phyloP scores from a whole-genome alignment of 352 stramenopile genomes.

The Globisporangium camurandrum region DNA sequence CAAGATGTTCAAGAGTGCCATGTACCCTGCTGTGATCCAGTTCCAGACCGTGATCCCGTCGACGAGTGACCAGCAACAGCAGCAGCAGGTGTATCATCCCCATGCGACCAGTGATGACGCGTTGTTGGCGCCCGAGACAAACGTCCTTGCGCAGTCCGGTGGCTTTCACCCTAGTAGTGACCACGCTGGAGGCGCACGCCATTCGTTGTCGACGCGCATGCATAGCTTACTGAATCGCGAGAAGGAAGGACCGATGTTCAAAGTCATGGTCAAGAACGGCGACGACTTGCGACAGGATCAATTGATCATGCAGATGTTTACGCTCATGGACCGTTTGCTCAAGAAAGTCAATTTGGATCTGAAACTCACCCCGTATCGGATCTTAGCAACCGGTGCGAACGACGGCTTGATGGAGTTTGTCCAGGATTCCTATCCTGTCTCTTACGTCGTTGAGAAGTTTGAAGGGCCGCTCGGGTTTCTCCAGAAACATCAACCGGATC shows the following conservation, averaged over 20 bases:
- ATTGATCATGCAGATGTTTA: constrained; percentile 99
- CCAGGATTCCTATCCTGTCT: constrained; percentile 92
- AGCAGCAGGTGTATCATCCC: constrained; percentile 20
- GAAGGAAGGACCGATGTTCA: constrained; percentile 87
- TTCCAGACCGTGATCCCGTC: constrained; percentile 85
- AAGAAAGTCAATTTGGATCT: constrained; percentile 99
- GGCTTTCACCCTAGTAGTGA: constrained; percentile 35
- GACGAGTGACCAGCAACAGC: too few relatives aligned
- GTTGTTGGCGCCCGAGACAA: constrained; percentile 8
- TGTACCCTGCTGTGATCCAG: constrained; percentile 96
- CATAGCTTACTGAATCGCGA: constrained; percentile 73
- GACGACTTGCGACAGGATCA: constrained; percentile 99
- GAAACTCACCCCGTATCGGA: constrained; percentile 94
- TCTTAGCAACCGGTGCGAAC: constrained; percentile 81
- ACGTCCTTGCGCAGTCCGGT: constrained; percentile 35
- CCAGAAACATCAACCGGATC: constrained; percentile 79
- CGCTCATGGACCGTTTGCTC: constrained; percentile 98
- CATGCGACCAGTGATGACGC: not conserved
- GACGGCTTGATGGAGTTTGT: constrained; percentile 98
- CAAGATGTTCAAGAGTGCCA: constrained; percentile 97
- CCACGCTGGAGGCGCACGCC: constrained; percentile 35
- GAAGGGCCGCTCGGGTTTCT: constrained; percentile 88
- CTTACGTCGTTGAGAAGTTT: constrained; percentile 93
- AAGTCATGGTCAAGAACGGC: constrained; percentile 99
- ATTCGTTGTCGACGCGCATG: constrained; percentile 68